Conservation (phyloP, 768 basidiomycete genomes). For the Melanogaster broomeanus region DNA sequence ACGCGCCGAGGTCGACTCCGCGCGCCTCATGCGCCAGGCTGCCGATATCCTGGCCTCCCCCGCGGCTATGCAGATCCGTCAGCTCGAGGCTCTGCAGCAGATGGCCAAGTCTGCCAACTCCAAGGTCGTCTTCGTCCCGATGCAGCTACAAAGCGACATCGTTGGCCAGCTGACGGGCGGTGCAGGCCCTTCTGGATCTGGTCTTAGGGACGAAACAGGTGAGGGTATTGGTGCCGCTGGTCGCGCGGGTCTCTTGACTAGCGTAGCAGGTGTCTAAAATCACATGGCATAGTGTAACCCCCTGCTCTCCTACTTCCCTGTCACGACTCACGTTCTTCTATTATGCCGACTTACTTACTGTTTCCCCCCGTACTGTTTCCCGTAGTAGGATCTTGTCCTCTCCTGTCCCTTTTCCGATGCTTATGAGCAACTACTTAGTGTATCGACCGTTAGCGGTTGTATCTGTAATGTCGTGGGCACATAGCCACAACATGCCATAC, state of each 20-base stretch:
- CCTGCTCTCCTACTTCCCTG: not conserved
- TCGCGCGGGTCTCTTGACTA: constrained; percentile 27
- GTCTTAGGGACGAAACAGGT: constrained; percentile 22
- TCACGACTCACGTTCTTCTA: not conserved
- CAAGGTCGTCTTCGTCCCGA: constrained; percentile 95
- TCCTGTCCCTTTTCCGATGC: not conserved
- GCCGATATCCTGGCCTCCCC: constrained; percentile 93
- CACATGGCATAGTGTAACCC: not conserved
- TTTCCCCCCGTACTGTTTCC: not conserved
- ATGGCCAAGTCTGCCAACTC: constrained; percentile 89
- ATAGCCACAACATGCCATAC: not conserved
- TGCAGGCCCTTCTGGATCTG: constrained; percentile 24
- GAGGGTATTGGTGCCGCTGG: constrained; percentile 26
- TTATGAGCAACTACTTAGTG: too few species aligned
- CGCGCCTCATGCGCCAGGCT: constrained; percentile 94
- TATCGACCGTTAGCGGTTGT: constrained; percentile 13
- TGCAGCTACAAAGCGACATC: constrained; percentile 83
- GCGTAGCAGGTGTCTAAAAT: constrained; percentile 23
- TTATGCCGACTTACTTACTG: not conserved
- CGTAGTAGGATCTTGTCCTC: not conserved
- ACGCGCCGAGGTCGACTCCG: constrained; percentile 93
- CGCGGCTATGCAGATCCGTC: constrained; percentile 97
- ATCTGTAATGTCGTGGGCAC: constrained; percentile 3
- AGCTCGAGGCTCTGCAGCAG: constrained; percentile 92
- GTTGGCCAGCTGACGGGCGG: constrained; percentile 43